phyloP scores from a whole-genome alignment of 495 filamentous ascomycete genomes.

The Peziza echinospora region DNA sequence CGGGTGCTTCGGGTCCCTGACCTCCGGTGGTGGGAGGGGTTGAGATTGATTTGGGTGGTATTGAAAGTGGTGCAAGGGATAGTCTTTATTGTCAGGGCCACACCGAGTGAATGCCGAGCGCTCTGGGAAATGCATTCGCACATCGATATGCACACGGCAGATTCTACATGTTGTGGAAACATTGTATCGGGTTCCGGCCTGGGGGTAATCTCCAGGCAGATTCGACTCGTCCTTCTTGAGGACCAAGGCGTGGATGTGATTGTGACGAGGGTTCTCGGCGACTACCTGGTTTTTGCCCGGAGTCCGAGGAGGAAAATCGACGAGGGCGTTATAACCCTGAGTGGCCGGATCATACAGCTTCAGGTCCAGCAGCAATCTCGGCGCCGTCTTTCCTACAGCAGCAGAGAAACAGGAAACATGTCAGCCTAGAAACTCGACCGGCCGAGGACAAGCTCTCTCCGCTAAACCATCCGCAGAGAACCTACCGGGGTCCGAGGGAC shows the following conservation, averaged over 20 bases:
- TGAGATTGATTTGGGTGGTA: conserved; percentile 7
- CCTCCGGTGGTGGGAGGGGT: neutral
- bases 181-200: conserved; percentile 2
- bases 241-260: neutral
- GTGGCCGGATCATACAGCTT: conserved; percentile 10
- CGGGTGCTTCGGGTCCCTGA: conserved; percentile 2
- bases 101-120: conserved; percentile 5
- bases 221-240: neutral
- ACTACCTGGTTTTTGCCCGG: neutral
- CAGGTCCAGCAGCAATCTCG: conserved; percentile 15
- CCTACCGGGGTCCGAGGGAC: no score
- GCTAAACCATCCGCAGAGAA: no score
- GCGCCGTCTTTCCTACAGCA: conserved; percentile 2
- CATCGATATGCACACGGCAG: conserved; percentile 14
- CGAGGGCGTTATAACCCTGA: conserved; percentile 8
- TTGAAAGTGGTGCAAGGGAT: conserved; percentile 16
- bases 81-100: conserved; percentile 3
- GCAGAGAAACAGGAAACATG: no score
- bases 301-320: conserved; percentile 1
- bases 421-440: no score
- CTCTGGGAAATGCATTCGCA: conserved; percentile 7
- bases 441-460: no score
- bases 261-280: neutral
- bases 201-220: neutral
- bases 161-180: conserved; percentile 12